Conservation (phyloP, 805 yeast species). For the Yarrowia divulgata region DNA sequence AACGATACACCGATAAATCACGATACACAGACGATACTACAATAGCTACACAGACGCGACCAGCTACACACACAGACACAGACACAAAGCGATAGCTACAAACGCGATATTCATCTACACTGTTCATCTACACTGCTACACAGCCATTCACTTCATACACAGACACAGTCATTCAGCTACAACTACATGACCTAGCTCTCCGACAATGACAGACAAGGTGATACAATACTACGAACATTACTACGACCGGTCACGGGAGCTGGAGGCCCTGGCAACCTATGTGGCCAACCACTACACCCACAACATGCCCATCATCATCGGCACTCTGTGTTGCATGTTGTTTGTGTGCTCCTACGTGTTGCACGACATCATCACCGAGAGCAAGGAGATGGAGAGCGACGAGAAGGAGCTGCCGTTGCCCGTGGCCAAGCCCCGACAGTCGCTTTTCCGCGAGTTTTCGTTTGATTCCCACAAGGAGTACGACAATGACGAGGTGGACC, state of each 20-base stretch:
- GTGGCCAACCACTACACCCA: conserved; percentile 36
- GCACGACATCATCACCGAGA: conserved; percentile 33
- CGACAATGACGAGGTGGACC: conserved; percentile 21
- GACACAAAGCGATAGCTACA: too few relatives aligned
- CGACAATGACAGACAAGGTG: conserved; percentile 31
- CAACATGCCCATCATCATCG: conserved; percentile 37
- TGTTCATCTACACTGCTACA: too few relatives aligned
- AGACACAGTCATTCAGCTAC: neutral
- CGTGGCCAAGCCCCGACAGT: conserved; percentile 14
- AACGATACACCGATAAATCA: too few relatives aligned
- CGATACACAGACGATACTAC: too few relatives aligned
- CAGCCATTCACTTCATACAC: too few relatives aligned
- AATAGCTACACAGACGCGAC: too few relatives aligned
- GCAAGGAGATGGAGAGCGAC: conserved; percentile 26
- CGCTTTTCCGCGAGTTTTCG: conserved; percentile 15
- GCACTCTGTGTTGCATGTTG: conserved; percentile 29
- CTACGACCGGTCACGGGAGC: conserved; percentile 18
- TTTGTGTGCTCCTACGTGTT: conserved; percentile 34
- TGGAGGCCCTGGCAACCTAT: conserved; percentile 32
- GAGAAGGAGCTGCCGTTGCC: conserved; percentile 35
- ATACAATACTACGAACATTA: conserved; percentile 28
- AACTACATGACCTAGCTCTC: too few relatives aligned
- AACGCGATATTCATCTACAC: too few relatives aligned
- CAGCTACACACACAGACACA: too few relatives aligned
- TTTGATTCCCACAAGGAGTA: conserved; percentile 25